Evolutionary conservation across 768 basidiomycete genomes (phyloP).

Genomic region (Leucogyrophana mollusca): DNA sequence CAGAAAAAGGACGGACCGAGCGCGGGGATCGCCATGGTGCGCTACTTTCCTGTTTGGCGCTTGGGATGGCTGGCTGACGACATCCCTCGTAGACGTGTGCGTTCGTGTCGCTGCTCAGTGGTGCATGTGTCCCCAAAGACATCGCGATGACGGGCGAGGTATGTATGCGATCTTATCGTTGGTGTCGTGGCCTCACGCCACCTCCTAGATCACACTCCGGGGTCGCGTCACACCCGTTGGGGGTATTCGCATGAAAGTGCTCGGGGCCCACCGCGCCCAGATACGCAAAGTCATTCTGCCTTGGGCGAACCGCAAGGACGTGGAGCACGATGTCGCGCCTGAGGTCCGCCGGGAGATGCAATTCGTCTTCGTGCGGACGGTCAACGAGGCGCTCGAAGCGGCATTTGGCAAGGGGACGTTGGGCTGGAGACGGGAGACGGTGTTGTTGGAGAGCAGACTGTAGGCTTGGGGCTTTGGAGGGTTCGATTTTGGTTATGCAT

Average conservation of each 20-base stretch:
- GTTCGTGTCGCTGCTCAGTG: slow-evolving; percentile 81
- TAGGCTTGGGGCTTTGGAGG: slow-evolving; percentile 22
- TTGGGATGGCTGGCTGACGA: background rate
- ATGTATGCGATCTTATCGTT: slow-evolving; percentile 11
- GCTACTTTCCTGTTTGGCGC: slow-evolving; percentile 13
- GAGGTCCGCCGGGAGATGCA: slow-evolving; percentile 75
- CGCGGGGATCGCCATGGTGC: slow-evolving; percentile 85
- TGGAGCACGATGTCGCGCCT: slow-evolving; percentile 77
- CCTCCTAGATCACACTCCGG: slow-evolving; percentile 68
- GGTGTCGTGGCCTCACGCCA: background rate
- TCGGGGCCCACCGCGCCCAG: slow-evolving; percentile 86
- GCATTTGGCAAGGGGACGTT: slow-evolving; percentile 75
- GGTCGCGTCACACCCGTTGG: slow-evolving; percentile 83
- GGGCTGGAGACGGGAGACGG: slow-evolving; percentile 56
- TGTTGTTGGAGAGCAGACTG: slow-evolving; percentile 54
- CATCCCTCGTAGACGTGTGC: slow-evolving; percentile 61
- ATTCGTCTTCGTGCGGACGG: slow-evolving; percentile 77
- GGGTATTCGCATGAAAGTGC: slow-evolving; percentile 88
- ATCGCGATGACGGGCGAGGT: slow-evolving; percentile 93
- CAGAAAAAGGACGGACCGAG: slow-evolving; percentile 94
- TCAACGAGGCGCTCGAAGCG: slow-evolving; percentile 79
- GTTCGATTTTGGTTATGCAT: background rate
- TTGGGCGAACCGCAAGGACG: slow-evolving; percentile 82
- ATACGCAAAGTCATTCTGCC: slow-evolving; percentile 85
- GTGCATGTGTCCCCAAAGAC: slow-evolving; percentile 66